Base-by-base conservation (phyloP, 306 rosid genomes). In the Albizia julibrissin region DNA sequence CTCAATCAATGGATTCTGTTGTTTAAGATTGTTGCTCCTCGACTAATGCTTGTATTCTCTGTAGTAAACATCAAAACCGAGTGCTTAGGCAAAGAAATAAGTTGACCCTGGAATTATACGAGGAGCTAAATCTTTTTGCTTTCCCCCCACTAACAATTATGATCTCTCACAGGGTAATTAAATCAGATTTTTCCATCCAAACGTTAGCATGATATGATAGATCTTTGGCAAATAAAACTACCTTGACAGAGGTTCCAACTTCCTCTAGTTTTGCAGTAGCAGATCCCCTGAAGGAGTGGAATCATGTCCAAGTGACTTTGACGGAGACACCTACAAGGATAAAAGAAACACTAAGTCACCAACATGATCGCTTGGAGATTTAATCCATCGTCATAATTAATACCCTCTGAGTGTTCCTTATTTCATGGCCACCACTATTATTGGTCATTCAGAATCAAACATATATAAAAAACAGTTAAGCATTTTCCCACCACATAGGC, bases 211-310 rank as follows among this genome's bases (percentile, higher is more conserved):
- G 21, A 64, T 12, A 8, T 39, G 18, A 70, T 79, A 40, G 31
- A 69, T n/a, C 42, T 50, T 62, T 6, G 21, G 46, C 69, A 78
- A 65, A 74, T 68, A 78, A 70, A 56, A 77, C 59, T 91, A 92
- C 98, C 98, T 92, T 93, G 72, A 93, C 91, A 52, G 97, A 91
- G 89, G 84, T 93, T 88, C 93, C 98, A 89, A 93, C 88, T 87
- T 95, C 99, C 80, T 93, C 99, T 22, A 95, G 91, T 81, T 92
- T 82, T 93, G 99, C 81, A 95, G 82, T 43, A 88, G 68, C 82
- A 79, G 84, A 81, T 95, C 94, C 82, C 89, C 91, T 21, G 86
- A 84, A 74, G 69, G 69, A 12, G 69, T 29, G 29, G 87, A 85
- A 71, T 91, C 97, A 8, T 86, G 84, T 84, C 84, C 89, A 3